Evolutionary conservation across 2,329 filamentous ascomycete species (phyloP).

Genomic region (Diaporthe longicolla): DNA sequence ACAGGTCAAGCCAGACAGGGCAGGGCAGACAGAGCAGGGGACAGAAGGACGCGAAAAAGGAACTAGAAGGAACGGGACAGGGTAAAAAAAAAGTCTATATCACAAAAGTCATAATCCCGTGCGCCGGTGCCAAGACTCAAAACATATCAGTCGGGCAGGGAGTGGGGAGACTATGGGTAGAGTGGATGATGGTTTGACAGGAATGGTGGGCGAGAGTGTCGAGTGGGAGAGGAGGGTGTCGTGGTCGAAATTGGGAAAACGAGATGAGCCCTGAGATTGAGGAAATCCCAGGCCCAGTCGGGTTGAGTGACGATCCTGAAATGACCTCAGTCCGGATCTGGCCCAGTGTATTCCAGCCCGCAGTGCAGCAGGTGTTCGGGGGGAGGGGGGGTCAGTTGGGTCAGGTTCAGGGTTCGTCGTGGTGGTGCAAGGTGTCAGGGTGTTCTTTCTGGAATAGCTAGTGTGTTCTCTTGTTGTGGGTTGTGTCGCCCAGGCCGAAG

Average conservation of each 20-base stretch:
- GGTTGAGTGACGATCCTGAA: conserved; percentile 35
- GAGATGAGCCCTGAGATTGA: conserved; percentile 36
- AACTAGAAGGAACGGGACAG: conserved; percentile 5
- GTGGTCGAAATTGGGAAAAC: conserved; percentile 31
- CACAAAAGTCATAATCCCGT: conserved; percentile 24
- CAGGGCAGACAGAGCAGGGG: neutral
- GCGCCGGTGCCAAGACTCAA: conserved; percentile 18
- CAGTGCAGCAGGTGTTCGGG: neutral
- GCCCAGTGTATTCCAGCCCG: neutral
- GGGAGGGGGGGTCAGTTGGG: neutral
- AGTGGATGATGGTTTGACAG: too few species aligned
- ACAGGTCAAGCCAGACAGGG: neutral
- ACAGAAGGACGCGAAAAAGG: neutral
- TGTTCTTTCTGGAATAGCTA: too few species aligned
- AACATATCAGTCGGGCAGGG: conserved; percentile 29
- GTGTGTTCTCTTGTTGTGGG: neutral
- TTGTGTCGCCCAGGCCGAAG: conserved; percentile 18
- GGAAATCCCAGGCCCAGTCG: conserved; percentile 3
- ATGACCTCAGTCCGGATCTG: conserved; percentile 25
- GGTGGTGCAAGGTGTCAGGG: neutral
- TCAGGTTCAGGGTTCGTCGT: conserved; percentile 8
- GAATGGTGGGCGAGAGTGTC: neutral
- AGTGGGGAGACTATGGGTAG: conserved; percentile 7
- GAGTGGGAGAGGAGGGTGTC: neutral
- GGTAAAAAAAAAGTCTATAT: conserved; percentile 23